A percentile compares a stretch with the other conserved stretches of the same genome.
These are phyloP conservation scores for Populus ilicifolia DNA, from an alignment of 345 rosid species.

Conservation along the genomic window DNA sequence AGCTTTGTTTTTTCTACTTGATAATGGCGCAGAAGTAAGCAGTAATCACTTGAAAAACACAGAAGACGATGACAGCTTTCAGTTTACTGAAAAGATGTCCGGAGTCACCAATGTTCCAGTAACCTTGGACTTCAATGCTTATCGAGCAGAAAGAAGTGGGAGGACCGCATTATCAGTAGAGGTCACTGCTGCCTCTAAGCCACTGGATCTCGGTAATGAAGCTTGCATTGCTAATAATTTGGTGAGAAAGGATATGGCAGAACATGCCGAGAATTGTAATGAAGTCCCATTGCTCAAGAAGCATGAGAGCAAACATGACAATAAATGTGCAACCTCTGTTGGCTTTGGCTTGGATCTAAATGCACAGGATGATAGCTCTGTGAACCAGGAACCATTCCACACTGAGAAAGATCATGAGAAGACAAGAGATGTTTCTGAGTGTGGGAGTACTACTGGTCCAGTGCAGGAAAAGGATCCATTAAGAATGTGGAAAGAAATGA, in stretches of 20 bases:
- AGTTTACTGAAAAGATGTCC: constrained; percentile 30
- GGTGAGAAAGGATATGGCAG: constrained; percentile 7
- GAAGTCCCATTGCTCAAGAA: constrained; percentile 25
- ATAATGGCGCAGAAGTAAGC: constrained; percentile 11
- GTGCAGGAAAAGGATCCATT: constrained; percentile 55
- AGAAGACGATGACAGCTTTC: constrained; percentile 17
- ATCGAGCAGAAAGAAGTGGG: constrained; percentile 21
- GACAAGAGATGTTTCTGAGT: constrained; percentile 52
- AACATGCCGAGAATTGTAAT: constrained; percentile 20
- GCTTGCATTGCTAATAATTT: constrained; percentile 14
- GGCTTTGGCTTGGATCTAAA: constrained; percentile 51
- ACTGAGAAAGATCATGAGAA: constrained; percentile 35
- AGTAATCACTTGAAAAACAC: constrained; percentile 6
- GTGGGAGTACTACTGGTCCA: constrained; percentile 61
- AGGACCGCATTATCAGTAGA: constrained; percentile 10
- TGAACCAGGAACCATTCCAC: constrained; percentile 33
- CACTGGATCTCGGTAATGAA: constrained; percentile 44
- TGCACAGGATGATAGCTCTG: constrained; percentile 50
- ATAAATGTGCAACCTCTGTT: constrained; percentile 25
- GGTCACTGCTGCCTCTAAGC: constrained; percentile 11
- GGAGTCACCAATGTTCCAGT: constrained; percentile 34
- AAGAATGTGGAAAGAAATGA: constrained; percentile 80
- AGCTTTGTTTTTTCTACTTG: background rate
- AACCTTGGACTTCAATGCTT: constrained; percentile 21
- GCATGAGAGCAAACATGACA: constrained; percentile 14